Evolutionary conservation across 163 green algal species (phyloP), one percentile per base, ranked within the genome.

Genomic region (Scenedesmus sp.): DNA sequence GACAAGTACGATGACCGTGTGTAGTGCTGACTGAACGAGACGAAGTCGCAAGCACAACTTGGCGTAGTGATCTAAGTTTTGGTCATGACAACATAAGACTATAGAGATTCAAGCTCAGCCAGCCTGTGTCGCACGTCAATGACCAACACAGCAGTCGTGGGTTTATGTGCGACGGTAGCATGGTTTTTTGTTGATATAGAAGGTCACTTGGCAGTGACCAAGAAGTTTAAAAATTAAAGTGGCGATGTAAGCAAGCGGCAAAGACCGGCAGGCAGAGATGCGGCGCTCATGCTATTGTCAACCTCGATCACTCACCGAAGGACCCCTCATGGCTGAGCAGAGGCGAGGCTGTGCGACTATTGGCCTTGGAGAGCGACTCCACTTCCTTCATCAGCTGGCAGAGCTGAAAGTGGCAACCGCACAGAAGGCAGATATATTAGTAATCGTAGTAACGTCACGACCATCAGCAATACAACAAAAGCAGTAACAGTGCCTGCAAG

Each of bases 361-460:
- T 88, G 82, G 9, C 42, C 33, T 42, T n/a, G 4, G 72, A 90
- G 0, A 85, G 26, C 37, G 85, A 76, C 20, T 73, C 42, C 68
- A 90, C 26, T n/a, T 85, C 73, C 37, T 22, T 56, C 53, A n/a
- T 46, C 0, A 91, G 76, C 53, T 86, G 49, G 7, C 37, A 46
- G 3, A 91, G 10, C 86, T 91, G 78, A 53, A 85, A 33, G 40
- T 7, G 18, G 37, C 16, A 61, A 59, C 2, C 78, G 59, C 24
- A 53, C 40, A 83, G 24, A 10, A 20, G 22, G 9, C 30, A 40
- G 65, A 76, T 3, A 72, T 16, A 20, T 35, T 40, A 5, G 0
- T 70, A 20, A 70, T 33, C 20, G 2, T n/a, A 20, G 10, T 22
- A 70, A 70, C 10, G 53, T 70, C 56, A 70, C 7, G 46, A 10